These are phyloP conservation scores for Zea luxurians DNA, from an alignment of 176 grass and related monocot genomes.

Conservation along the genomic window DNA sequence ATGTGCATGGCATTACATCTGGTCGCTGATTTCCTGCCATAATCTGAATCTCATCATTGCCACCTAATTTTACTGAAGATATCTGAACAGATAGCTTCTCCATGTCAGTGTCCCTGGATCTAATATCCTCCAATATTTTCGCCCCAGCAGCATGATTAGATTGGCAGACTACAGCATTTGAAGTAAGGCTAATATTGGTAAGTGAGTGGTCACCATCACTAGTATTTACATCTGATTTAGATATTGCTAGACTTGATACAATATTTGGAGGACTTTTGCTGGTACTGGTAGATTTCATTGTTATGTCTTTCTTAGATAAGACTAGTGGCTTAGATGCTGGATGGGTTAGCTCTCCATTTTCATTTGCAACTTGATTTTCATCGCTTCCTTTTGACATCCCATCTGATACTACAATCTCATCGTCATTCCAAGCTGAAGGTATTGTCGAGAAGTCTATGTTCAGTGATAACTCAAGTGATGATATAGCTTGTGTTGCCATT, in stretches of 20 bases:
- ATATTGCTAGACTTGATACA: slow-evolving; percentile 19
- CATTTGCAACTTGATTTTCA: slow-evolving; percentile 43
- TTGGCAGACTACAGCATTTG: slow-evolving; percentile 26
- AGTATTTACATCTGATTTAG: slow-evolving; percentile 50
- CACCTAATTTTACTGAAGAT: slow-evolving; percentile 60
- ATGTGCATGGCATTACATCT: slow-evolving; percentile 26
- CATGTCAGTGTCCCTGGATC: slow-evolving; percentile 28
- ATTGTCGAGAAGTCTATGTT: slow-evolving; percentile 64
- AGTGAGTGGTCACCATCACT: slow-evolving; percentile 10
- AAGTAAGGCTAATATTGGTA: slow-evolving; percentile 16
- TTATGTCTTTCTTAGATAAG: slow-evolving; percentile 33
- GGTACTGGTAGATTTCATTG: slow-evolving; percentile 6
- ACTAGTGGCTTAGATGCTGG: slow-evolving; percentile 14
- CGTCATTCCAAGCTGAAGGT: slow-evolving; percentile 88
- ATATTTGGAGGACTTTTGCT: slow-evolving; percentile 44
- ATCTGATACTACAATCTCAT: slow-evolving; percentile 52
- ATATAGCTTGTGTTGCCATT: slow-evolving; percentile 48
- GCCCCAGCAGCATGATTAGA: slow-evolving; percentile 28
- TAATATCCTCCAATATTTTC: slow-evolving; percentile 31
- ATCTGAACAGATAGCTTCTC: slow-evolving; percentile 47
- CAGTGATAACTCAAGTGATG: slow-evolving; percentile 33
- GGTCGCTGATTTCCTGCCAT: slow-evolving; percentile 30
- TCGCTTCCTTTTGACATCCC: slow-evolving; percentile 46
- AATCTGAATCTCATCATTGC: slow-evolving; percentile 33
- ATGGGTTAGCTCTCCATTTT: slow-evolving; percentile 28